Evolutionary conservation across 2,329 filamentous ascomycete genomes (phyloP).

Genomic region (Pestalotiopsis sp.): DNA sequence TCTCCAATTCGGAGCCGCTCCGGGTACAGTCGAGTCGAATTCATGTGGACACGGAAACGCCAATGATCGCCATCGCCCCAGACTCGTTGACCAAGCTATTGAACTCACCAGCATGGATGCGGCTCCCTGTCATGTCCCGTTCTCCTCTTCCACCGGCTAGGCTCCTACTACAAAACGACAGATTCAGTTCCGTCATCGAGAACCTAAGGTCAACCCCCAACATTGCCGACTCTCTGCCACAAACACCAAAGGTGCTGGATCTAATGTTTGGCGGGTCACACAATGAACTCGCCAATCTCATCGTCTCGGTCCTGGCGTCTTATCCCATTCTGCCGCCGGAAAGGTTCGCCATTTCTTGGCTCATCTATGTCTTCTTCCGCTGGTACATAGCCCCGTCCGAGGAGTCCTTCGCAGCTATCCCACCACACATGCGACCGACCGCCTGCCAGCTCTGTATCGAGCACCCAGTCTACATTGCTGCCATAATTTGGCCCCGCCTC

Average conservation of each 20-base stretch:
- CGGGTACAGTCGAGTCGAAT: neutral
- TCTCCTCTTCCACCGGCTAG: neutral
- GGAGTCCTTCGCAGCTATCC: neutral
- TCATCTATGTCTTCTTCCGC: neutral
- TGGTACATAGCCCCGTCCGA: conserved; percentile 3
- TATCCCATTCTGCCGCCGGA: neutral
- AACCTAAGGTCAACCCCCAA: neutral
- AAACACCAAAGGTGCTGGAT: neutral
- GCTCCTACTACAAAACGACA: conserved; percentile 1
- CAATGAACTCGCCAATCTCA: conserved; percentile 4
- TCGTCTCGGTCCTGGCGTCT: neutral
- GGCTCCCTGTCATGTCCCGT: neutral
- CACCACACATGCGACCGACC: neutral
- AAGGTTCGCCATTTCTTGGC: conserved; percentile 1
- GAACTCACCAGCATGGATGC: neutral
- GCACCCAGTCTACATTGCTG: neutral
- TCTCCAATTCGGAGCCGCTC: neutral
- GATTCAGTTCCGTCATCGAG: neutral
- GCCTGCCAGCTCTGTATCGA: neutral
- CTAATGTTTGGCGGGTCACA: neutral
- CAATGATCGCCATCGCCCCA: neutral
- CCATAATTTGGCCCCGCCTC: neutral
- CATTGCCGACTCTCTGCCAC: neutral
- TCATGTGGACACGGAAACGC: neutral
- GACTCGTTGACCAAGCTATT: neutral